These are phyloP conservation scores for Phytopythium aichiense DNA, from an alignment of 352 stramenopile genomes.

Conservation along the genomic window DNA sequence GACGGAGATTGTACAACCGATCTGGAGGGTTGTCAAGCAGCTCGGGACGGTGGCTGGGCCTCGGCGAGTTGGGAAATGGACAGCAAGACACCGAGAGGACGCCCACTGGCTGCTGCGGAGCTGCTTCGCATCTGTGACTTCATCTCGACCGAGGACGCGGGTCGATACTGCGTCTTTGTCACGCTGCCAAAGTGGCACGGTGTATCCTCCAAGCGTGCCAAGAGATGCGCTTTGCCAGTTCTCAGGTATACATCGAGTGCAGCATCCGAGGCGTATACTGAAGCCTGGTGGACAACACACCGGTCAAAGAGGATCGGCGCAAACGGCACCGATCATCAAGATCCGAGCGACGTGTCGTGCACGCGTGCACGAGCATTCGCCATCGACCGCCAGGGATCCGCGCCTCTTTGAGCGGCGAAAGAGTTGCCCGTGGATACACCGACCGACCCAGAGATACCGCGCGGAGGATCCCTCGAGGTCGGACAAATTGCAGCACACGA, in stretches of 20 bases:
- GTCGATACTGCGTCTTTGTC: constrained; percentile 2
- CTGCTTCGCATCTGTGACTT: not conserved
- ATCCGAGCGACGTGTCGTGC: not conserved
- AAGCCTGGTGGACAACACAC: not conserved
- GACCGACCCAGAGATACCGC: not conserved
- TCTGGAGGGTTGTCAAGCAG: not conserved
- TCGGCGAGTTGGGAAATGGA: constrained; percentile 1
- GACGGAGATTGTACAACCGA: not conserved
- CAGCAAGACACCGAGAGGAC: not conserved
- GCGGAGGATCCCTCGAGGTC: not conserved
- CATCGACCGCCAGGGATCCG: not conserved
- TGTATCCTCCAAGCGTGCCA: not conserved
- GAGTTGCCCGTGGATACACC: not conserved
- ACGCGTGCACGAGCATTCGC: not conserved
- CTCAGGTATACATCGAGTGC: not conserved
- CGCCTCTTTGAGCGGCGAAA: not conserved
- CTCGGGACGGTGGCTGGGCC: not conserved
- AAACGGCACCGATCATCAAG: not conserved
- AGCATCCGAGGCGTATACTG: not conserved
- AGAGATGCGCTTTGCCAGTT: not conserved
- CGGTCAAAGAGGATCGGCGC: not conserved
- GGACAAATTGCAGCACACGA: not conserved
- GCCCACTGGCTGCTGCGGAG: not conserved
- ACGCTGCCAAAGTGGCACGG: not conserved
- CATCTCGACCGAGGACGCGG: not conserved